Conservation (phyloP, 768 basidiomycete species). For the Dentipellis sp. region DNA sequence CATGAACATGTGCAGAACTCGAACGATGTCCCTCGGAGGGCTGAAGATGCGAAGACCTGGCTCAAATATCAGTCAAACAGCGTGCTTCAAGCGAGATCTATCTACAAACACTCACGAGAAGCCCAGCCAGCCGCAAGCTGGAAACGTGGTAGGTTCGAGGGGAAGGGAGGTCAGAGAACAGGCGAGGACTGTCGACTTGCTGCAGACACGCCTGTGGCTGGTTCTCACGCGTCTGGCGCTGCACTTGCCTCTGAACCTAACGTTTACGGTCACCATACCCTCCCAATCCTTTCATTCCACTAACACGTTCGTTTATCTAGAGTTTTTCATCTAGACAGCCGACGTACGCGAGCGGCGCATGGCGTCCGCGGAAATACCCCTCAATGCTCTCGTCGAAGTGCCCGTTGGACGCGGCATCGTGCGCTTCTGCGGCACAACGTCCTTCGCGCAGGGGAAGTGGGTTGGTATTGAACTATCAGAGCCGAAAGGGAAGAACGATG, state of each 20-base stretch:
- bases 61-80: too few species aligned
- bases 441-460: conserved; percentile 89
- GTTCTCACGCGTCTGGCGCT: not conserved
- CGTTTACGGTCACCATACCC: not conserved
- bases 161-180: not conserved
- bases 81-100: too few species aligned
- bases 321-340: not conserved
- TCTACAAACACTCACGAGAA: too few species aligned
- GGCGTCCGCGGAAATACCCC: conserved; percentile 30
- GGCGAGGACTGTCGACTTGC: not conserved
- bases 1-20: not conserved
- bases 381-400: conserved; percentile 75
- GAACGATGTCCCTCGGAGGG: not conserved
- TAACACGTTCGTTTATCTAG: not conserved
- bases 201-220: not conserved
- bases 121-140: too few species aligned
- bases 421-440: conserved; percentile 76
- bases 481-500: conserved; percentile 92
- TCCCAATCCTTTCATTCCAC: not conserved
- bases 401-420: conserved; percentile 77
- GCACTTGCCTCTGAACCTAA: not conserved
- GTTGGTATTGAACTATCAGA: conserved; percentile 85
- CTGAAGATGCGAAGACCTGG: too few species aligned
- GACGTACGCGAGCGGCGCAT: not conserved
- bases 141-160: too few species aligned